phyloP scores from a whole-genome alignment of 2,329 filamentous ascomycete species.

The Drechslerella coelobrocha region DNA sequence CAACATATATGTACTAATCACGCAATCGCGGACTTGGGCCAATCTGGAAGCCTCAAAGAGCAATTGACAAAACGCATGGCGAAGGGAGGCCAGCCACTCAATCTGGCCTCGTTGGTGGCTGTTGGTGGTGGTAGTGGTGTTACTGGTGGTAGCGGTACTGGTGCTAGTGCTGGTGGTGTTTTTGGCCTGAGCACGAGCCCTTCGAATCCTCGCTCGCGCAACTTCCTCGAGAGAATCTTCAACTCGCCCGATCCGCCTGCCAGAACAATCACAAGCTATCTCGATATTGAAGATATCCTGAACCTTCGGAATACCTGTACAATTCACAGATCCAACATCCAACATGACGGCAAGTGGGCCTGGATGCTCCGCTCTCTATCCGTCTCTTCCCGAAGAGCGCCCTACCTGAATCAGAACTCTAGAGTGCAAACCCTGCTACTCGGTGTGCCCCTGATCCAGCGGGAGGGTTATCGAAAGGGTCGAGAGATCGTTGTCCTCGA shows the following conservation, averaged over 20 bases:
- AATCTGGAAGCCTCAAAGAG: slow-evolving; percentile 18
- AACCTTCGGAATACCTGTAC: slow-evolving; percentile 36
- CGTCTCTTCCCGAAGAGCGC: slow-evolving; percentile 14
- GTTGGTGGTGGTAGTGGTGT: too few species aligned
- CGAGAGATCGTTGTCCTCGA: slow-evolving; percentile 41
- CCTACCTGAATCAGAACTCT: slow-evolving; percentile 20
- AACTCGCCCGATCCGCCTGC: slow-evolving; percentile 36
- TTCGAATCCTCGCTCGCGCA: too few species aligned
- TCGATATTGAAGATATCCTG: slow-evolving; percentile 47
- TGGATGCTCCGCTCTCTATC: slow-evolving; percentile 39
- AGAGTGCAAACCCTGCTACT: slow-evolving; percentile 18
- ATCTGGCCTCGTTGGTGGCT: too few species aligned
- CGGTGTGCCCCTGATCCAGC: slow-evolving; percentile 20
- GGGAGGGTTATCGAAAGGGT: slow-evolving; percentile 25
- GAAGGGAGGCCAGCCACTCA: slow-evolving; percentile 26
- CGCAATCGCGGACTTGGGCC: slow-evolving; percentile 40
- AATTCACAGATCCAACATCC: slow-evolving; percentile 23
- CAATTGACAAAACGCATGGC: slow-evolving; percentile 12
- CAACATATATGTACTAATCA: slow-evolving; percentile 49
- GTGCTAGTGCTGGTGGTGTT: too few species aligned
- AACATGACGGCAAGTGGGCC: slow-evolving; percentile 32
- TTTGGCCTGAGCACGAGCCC: too few species aligned
- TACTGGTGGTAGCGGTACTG: too few species aligned
- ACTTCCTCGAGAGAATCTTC: slow-evolving; percentile 39
- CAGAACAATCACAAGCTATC: slow-evolving; percentile 34